Evolutionary conservation across 148 eudicot genomes (phyloP), one percentile per base, ranked within the genome.

Genomic region (Rhododendron griersonianum): DNA sequence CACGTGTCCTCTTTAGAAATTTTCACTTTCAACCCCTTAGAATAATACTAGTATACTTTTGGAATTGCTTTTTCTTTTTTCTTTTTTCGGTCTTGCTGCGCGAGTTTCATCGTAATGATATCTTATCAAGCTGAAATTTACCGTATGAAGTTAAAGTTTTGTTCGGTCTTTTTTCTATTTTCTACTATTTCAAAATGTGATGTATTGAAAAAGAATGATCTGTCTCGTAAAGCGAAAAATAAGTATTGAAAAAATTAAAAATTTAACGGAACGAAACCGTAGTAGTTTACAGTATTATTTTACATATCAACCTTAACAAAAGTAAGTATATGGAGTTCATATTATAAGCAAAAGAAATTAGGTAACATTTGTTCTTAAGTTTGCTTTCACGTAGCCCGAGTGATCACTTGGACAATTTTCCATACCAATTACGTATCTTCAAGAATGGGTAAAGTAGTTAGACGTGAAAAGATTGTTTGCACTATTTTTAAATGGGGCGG

Each of bases 1-100:
- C 90, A 90, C 88, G 86, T 91, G 89, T 90, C 77, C 45, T 55
- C 47, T 50, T 41, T 53, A 33, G 16, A 30, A 50, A 0, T 81
- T 86, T 65, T 81, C 69, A 50, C 69, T 81, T 33, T 13, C 14
- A 51, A 33, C 8, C 65, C 65, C 48, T 4, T 57, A 4, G 15
- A 21, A 39, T 67, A 67, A 33, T 33, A 33, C 1, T 33, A 33
- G 35, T 33, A 33, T 33, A 33, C 35, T 33, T 1, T 11, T 67
- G 74, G 74, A 11, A 25, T 67, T 67, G 14, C 1, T 11, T 67
- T 67, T 65, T 65, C 14, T n/a, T 3, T 65, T 23, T 23, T 8
- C 4, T 11, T 67, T 67, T 65, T 67, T 67, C 5, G 14, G 73
- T 65, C 25, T 10, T 61, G 67, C 23, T 23, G 28, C 67, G 4